Base-by-base conservation (phyloP, 2,329 filamentous ascomycete species). In the Aspergillaceae sp. region DNA sequence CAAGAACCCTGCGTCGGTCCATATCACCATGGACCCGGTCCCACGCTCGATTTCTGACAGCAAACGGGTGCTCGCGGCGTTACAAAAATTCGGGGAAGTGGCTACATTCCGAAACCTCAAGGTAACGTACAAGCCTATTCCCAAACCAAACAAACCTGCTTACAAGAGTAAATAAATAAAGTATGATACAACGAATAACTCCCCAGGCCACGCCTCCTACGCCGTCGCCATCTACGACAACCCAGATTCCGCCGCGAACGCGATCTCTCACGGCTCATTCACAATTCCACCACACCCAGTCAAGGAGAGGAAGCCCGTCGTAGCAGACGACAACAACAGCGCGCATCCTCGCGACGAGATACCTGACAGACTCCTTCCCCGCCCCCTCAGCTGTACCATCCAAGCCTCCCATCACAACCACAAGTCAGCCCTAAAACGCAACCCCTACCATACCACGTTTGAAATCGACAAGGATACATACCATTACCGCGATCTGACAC, bases 61-160 rank as follows among this genome's bases (percentile, higher is more conserved):
- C 49, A 59, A 57, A 48, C 54, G 57, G 11, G 51, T 70, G 28
- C 59, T 70, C 19, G 51, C 57, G 36, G 61, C 63, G 5, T 54
- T 70, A 11, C 66, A 69, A 49, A 64, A 66, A 54, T 70, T 66
- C 53, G 68, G 68, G 19, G 66, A 70, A 51, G 65, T 70, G 5
- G 53, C 58, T 7, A 62, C 61, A 27, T 70, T 68, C 51, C 55
- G 61, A 30, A 68, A 65, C 46, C 46, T 64, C 9, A 64, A 61
- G 53, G 66, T 69, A 53, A 28, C 27, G 10, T 19, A 36, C 9
- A 26, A 4, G 19, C 19, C 19, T 19, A 19, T 19, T 19, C 19
- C 19, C 1, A 19, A 19, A 19, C 19, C 19, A 19, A 19, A 19
- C 19, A 19, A 19, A 19, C 2, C 19, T 19, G 19, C 19, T 19